Conservation (phyloP, 192 early-diverging fungal species). For the Piromyces finnis region DNA sequence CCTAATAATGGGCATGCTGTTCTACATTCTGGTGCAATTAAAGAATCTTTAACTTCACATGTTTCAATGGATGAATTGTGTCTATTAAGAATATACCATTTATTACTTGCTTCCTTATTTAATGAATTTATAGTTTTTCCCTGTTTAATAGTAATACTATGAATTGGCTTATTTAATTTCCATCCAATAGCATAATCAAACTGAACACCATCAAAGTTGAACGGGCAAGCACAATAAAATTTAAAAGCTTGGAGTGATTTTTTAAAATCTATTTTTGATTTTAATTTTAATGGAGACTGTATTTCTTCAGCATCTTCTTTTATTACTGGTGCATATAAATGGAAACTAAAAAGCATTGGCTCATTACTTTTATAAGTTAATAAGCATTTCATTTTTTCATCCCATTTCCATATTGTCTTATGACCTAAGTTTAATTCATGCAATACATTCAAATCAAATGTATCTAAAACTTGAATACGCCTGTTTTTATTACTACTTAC, state of each 20-base stretch:
- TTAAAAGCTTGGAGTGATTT: neutral
- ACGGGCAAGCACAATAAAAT: neutral
- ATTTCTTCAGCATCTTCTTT: neutral
- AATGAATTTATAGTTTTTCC: neutral
- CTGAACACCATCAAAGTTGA: neutral
- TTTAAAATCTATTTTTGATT: neutral
- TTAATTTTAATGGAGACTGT: neutral
- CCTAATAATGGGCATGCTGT: neutral
- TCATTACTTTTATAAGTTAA: neutral
- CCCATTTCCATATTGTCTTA: neutral
- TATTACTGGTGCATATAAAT: neutral
- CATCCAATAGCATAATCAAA: neutral
- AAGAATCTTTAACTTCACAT: neutral
- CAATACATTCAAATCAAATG: neutral
- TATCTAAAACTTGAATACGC: neutral
- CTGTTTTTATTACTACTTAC: neutral
- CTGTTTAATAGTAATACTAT: neutral
- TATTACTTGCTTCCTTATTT: neutral
- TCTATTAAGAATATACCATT: neutral
- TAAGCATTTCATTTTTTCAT: neutral
- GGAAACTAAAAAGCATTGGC: neutral
- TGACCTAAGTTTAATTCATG: neutral
- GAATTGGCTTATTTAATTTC: neutral
- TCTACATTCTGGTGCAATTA: neutral
- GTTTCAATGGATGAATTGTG: neutral